phyloP scores from a whole-genome alignment of 371 early-diverging fungal genomes.

The Dipsacomyces acuminosporus region DNA sequence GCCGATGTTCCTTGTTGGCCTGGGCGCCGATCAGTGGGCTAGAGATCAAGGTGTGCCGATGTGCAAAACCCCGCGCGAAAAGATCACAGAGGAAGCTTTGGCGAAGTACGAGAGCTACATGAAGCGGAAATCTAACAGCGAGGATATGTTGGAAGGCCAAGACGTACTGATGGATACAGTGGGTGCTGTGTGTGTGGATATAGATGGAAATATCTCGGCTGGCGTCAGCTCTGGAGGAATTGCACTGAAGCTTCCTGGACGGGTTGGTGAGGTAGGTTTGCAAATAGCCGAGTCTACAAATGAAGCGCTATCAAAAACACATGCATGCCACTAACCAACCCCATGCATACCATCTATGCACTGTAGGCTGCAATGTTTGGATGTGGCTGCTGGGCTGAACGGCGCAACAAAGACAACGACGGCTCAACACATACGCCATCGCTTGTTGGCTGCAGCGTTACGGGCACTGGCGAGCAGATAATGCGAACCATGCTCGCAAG shows the following conservation, averaged over 20 bases:
- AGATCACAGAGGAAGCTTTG: constrained; percentile 20
- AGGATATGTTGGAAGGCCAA: constrained; percentile 5
- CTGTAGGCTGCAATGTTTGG: constrained; percentile 67
- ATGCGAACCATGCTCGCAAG: constrained; percentile 63
- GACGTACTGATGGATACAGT: constrained; percentile 71
- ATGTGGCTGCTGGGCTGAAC: constrained; percentile 68
- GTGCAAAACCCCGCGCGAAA: constrained; percentile 22
- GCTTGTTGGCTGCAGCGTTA: constrained; percentile 65
- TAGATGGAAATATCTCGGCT: constrained; percentile 59
- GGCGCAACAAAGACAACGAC: constrained; percentile 11
- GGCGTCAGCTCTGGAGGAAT: constrained; percentile 89
- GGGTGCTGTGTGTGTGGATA: constrained; percentile 76
- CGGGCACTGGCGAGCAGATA: constrained; percentile 82
- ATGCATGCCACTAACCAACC: too few species aligned
- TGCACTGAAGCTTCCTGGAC: constrained; percentile 72
- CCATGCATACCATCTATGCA: background rate
- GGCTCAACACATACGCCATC: constrained; percentile 12
- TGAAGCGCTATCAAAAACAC: too few species aligned
- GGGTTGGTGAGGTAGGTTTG: constrained; percentile 79
- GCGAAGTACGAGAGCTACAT: constrained; percentile 11
- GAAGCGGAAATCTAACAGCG: constrained; percentile 1
- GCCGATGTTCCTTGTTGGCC: constrained; percentile 67
- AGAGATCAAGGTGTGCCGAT: constrained; percentile 33
- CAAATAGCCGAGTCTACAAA: too few species aligned
- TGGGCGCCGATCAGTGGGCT: constrained; percentile 60